Base-by-base conservation (phyloP, 768 basidiomycete genomes). In the Exsudoporus frostii region DNA sequence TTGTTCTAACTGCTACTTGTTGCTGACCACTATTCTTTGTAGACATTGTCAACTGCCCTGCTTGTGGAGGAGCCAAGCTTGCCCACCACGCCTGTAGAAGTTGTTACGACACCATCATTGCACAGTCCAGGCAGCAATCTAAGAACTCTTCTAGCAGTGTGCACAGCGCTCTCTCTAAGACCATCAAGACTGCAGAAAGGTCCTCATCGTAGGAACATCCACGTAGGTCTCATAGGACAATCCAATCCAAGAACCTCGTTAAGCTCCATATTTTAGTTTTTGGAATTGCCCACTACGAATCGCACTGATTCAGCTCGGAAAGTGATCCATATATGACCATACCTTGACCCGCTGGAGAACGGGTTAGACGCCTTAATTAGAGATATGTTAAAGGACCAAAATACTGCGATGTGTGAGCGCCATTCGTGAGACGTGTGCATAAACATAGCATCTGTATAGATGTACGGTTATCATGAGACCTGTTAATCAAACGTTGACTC, bases 11-110 rank as follows among this genome's bases (percentile, higher is more conserved):
- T 13, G 24, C 27, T 5, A 24, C 27, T 38, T 27, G 30, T 46
- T 41, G 44, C 51, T 64, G 33, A 59, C 54, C 17, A 7, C 33
- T 7, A 14, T 48, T 24, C 54, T 8, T 22, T 46, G 7, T 51
- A 98, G 95, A 95, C 67, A 83, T 98, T 59, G 90, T 90, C 54
- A 82, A 86, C 59, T 98, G 95, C 65, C 84, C 90, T n/a, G 89
- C 82, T 24, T 98, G 95, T 61, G 95, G 95, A 25, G 74, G 76
- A 15, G 84, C 92, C 41, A 97, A 97, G 68, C 83, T 95, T 15
- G 85, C 90, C 17, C 94, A 96, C 65, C 85, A 95, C 67, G 73
- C 94, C 14, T 98, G 95, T 72, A 80, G 83, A 51, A 76, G 75
- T 32, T 98, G 95, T 69, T 95, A 89, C 63, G 61, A 70, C 32